Evolutionary conservation across 2,329 filamentous ascomycete species (phyloP).

Genomic region (Clonostachys rhizophaga): DNA sequence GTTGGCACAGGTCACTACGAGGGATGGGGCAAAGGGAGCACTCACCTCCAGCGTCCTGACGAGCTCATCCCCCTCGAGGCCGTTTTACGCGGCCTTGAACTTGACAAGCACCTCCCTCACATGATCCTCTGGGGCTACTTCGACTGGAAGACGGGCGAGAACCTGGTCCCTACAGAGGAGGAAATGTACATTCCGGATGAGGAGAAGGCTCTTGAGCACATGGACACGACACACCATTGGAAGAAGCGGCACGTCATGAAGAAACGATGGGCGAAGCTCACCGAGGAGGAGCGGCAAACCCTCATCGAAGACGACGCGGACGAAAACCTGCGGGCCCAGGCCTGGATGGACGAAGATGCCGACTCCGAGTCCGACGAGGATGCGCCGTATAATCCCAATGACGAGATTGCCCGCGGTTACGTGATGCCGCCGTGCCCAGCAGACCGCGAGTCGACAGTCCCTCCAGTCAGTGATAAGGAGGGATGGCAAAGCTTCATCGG

Average conservation of each 20-base stretch:
- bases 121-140: constrained; percentile 62
- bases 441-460: constrained; percentile 4
- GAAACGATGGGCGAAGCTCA: constrained; percentile 33
- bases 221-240: constrained; percentile 33
- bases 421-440: constrained; percentile 14
- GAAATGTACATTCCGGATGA: constrained; percentile 48
- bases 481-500: constrained; percentile 19
- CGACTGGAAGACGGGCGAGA: constrained; percentile 43
- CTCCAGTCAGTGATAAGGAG: constrained; percentile 7
- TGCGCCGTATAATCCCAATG: constrained; percentile 14
- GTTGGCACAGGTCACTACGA: constrained; percentile 50
- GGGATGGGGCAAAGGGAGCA: constrained; percentile 42
- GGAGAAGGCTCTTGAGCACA: constrained; percentile 22
- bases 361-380: constrained; percentile 2
- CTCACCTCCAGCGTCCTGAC: constrained; percentile 46
- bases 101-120: constrained; percentile 48
- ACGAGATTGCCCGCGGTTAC: constrained; percentile 24
- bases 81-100: constrained; percentile 40
- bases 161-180: constrained; percentile 42
- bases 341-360: constrained; percentile 15
- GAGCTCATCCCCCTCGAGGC: constrained; percentile 55
- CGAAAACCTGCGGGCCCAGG: constrained; percentile 24
- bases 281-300: constrained; percentile 23
- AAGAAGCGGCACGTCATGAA: constrained; percentile 37
- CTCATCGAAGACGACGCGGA: constrained; percentile 29